These are phyloP conservation scores for Moricandia arvensis DNA, from an alignment of 345 rosid species.

Conservation along the genomic window DNA sequence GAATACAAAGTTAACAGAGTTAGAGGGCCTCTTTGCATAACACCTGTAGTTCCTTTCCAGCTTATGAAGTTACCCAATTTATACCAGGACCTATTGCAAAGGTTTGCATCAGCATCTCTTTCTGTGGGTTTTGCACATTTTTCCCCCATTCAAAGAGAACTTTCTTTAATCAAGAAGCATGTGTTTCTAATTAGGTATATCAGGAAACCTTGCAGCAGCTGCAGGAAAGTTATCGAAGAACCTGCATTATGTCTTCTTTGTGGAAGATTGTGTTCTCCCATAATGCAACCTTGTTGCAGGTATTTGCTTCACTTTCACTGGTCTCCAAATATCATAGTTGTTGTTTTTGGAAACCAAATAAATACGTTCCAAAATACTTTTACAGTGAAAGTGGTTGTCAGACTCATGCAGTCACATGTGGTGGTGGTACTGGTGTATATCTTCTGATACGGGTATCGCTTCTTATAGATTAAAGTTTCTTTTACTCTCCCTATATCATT, in stretches of 20 bases:
- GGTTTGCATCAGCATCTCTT: conserved; percentile 48
- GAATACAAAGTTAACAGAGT: conserved; percentile 42
- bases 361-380: neutral
- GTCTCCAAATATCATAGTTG: conserved; percentile 8
- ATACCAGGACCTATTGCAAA: conserved; percentile 78
- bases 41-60: conserved; percentile 76
- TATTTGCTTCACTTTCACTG: conserved; percentile 30
- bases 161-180: conserved; percentile 5
- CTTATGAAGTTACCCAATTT: conserved; percentile 77
- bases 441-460: conserved; percentile 68
- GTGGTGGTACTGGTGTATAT: conserved; percentile 85
- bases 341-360: neutral
- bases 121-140: conserved; percentile 2
- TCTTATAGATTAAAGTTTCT: neutral
- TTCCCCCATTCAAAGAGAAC: neutral
- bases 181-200: conserved; percentile 55
- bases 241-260: conserved; percentile 89
- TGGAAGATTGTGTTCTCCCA: conserved; percentile 82
- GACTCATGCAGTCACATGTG: conserved; percentile 69
- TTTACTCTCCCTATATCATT: neutral
- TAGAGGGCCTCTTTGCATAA: conserved; percentile 41
- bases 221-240: conserved; percentile 51
- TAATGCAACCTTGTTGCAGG: conserved; percentile 89
- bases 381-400: conserved; percentile 64
- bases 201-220: conserved; percentile 62